Conservation (phyloP, 2,329 filamentous ascomycete species). For the Botrytis porri region DNA sequence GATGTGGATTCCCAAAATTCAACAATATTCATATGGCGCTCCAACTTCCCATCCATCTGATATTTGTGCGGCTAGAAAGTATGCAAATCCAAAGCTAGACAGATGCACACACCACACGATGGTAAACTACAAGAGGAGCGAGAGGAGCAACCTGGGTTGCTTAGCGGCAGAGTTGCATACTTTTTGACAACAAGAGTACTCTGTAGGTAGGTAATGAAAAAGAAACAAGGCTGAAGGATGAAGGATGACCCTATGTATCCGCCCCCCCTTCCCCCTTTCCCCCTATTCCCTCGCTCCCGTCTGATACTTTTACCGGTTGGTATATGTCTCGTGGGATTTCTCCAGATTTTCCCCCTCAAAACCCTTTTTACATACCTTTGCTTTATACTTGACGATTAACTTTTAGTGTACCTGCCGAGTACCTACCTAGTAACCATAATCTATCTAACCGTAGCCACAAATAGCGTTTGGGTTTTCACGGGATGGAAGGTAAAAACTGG, state of each 20-base stretch:
- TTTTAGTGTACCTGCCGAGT: neutral
- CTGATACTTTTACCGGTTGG: neutral
- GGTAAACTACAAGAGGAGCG: neutral
- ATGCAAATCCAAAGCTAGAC: neutral
- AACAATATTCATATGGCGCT: neutral
- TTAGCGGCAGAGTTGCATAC: neutral
- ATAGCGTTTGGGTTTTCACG: neutral
- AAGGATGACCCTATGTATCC: neutral
- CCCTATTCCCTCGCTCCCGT: neutral
- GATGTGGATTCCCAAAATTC: neutral
- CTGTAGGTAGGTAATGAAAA: neutral
- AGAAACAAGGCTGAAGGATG: neutral
- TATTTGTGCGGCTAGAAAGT: neutral
- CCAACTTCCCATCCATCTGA: neutral
- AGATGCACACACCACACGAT: neutral
- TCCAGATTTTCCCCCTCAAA: neutral
- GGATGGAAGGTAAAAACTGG: neutral
- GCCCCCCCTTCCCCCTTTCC: neutral
- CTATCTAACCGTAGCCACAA: neutral
- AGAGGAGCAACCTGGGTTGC: neutral
- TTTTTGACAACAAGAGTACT: neutral
- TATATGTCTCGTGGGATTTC: neutral
- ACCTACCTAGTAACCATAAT: neutral
- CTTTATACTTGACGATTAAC: neutral
- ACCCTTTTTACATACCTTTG: neutral